phyloP scores from a whole-genome alignment of 768 basidiomycete genomes.

The Amanita pallidorosea region DNA sequence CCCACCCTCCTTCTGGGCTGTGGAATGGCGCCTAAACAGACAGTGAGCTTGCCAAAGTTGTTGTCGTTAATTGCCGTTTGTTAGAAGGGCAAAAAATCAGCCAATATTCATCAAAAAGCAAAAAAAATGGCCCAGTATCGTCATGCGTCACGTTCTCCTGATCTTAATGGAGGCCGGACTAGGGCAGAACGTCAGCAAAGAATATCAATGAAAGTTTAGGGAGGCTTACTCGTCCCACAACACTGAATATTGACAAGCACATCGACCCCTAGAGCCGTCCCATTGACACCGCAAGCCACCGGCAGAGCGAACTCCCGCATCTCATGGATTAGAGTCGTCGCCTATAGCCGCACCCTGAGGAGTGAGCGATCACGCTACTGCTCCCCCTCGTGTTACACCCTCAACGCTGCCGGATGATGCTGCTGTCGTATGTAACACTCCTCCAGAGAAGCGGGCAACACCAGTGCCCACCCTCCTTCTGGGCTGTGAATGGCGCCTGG shows the following conservation, averaged over 20 bases:
- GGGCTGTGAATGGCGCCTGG: not conserved
- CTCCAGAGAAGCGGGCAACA: slow-evolving; percentile 4
- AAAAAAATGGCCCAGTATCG: not conserved
- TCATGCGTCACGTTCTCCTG: not conserved
- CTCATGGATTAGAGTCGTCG: not conserved
- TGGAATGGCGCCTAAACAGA: not conserved
- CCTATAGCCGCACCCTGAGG: not conserved
- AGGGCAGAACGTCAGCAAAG: not conserved
- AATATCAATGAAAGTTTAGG: not conserved
- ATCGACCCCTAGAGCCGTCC: not conserved
- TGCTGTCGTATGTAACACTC: slow-evolving; percentile 1
- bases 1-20: slow-evolving; percentile 1
- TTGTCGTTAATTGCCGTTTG: too few relatives aligned
- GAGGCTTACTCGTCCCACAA: not conserved
- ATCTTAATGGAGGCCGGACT: too few relatives aligned
- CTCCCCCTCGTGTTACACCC: not conserved
- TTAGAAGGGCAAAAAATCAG: too few relatives aligned
- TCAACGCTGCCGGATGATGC: not conserved
- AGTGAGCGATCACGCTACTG: too few relatives aligned
- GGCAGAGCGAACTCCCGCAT: not conserved
- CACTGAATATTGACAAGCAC: not conserved
- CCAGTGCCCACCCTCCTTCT: slow-evolving; percentile 2
- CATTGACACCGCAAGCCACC: not conserved
- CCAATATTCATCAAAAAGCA: not conserved
- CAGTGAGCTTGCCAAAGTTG: not conserved